A percentile compares a stretch with the other conserved stretches of the same genome.
Conservation (phyloP, 352 stramenopile species). For the Globisporangium megalacanthum region DNA sequence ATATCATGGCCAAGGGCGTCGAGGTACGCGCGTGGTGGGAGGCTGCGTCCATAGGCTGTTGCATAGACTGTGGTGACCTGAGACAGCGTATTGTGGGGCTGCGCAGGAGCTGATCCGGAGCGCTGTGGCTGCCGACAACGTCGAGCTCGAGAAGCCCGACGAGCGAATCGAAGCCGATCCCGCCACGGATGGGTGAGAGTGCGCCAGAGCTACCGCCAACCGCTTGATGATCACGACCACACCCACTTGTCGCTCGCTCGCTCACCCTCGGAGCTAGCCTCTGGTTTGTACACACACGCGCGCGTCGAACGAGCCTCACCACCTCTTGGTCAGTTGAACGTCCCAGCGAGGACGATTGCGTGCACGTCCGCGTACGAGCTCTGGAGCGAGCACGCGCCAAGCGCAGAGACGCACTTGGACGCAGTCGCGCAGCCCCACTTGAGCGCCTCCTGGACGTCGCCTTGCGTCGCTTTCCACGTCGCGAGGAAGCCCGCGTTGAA, state of each 20-base stretch:
- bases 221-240: too few relatives aligned
- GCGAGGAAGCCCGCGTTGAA: conserved; percentile 81
- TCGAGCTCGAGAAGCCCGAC: conserved; percentile 3
- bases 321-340: background rate
- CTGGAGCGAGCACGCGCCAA: conserved; percentile 48
- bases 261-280: too few relatives aligned
- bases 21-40: conserved; percentile 18
- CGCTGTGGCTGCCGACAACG: conserved; percentile 28
- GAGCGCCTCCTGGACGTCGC: conserved; percentile 43
- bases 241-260: too few relatives aligned
- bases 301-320: too few relatives aligned
- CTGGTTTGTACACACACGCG: too few relatives aligned
- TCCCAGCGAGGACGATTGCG: conserved; percentile 19
- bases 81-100: background rate
- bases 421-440: conserved; percentile 65
- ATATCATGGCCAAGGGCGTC: conserved; percentile 24
- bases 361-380: conserved; percentile 44
- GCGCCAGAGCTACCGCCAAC: too few relatives aligned
- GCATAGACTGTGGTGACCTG: background rate
- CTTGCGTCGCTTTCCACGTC: conserved; percentile 55
- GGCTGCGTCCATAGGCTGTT: too few relatives aligned
- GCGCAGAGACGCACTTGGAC: conserved; percentile 43
- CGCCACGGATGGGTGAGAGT: background rate
- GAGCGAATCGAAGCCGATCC: background rate
- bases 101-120: conserved; percentile 25